Conservation (phyloP, 306 rosid genomes). For the Fagus crenata region DNA sequence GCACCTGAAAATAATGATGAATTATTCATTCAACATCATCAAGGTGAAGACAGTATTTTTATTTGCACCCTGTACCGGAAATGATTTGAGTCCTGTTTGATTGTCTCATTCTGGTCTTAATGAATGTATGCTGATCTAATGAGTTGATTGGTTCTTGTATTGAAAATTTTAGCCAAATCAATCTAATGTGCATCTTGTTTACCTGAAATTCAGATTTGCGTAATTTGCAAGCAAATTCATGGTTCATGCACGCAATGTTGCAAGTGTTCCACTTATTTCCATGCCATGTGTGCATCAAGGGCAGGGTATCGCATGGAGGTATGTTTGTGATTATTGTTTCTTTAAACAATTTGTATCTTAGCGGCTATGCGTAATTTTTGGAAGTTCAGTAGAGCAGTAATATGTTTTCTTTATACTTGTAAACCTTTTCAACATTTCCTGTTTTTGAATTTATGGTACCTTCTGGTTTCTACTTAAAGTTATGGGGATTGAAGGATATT, state of each 20-base stretch:
- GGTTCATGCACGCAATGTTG: constrained; percentile 99
- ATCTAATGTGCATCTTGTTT: constrained; percentile 27
- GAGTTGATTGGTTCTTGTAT: constrained; percentile 7
- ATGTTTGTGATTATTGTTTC: constrained; percentile 22
- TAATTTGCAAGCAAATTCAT: constrained; percentile 94
- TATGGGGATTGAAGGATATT: neutral
- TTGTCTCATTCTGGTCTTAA: constrained; percentile 22
- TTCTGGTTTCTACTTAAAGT: neutral
- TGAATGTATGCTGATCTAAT: constrained; percentile 3
- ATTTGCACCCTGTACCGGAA: constrained; percentile 9
- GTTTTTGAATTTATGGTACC: neutral
- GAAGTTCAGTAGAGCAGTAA: neutral
- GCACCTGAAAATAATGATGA: neutral
- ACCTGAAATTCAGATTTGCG: constrained; percentile 82
- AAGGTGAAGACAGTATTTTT: constrained; percentile 16
- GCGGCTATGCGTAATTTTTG: neutral
- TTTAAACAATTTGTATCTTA: neutral
- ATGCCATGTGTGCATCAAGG: constrained; percentile 99
- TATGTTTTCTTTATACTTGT: neutral
- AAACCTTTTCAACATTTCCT: neutral
- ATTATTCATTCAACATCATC: constrained; percentile 13
- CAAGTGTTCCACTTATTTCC: constrained; percentile 98
- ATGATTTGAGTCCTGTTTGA: constrained; percentile 20
- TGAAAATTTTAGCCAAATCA: constrained; percentile 13
- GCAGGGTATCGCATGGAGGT: constrained; percentile 99